phyloP scores from a whole-genome alignment of 129 eudicot species.

The Solidago caesia region DNA sequence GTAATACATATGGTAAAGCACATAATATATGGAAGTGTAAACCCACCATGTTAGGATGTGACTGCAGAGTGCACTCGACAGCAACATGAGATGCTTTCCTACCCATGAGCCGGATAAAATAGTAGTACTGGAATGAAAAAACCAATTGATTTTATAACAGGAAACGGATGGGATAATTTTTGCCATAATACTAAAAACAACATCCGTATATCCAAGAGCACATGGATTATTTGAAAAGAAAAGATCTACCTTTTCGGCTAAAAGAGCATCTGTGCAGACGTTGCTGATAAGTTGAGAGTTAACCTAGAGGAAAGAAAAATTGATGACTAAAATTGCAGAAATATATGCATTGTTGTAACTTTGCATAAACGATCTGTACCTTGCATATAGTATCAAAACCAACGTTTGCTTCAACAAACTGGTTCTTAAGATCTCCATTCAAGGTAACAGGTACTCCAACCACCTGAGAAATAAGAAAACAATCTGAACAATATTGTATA shows the following conservation, averaged over 20 bases:
- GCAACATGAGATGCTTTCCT: conserved; percentile 99
- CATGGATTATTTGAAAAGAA: neutral
- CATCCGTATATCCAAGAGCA: neutral
- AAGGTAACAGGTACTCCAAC: conserved; percentile 98
- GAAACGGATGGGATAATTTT: neutral
- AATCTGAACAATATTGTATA: neutral
- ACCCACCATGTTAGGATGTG: conserved; percentile 90
- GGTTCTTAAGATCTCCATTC: conserved; percentile 97
- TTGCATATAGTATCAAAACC: conserved; percentile 99
- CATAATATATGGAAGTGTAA: conserved; percentile 7
- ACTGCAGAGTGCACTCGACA: conserved; percentile 95
- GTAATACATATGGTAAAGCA: neutral
- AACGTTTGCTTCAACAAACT: conserved; percentile 94
- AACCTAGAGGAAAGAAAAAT: conserved; percentile 36
- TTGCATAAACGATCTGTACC: conserved; percentile 35
- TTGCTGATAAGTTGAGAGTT: conserved; percentile 97
- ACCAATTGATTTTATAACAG: neutral
- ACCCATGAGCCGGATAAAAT: conserved; percentile 98
- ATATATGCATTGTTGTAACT: no score
- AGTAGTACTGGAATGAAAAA: conserved; percentile 65
- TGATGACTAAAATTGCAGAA: neutral
- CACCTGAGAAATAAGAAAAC: conserved; percentile 49
- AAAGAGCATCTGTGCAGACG: conserved; percentile 98
- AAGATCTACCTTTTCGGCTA: conserved; percentile 86
- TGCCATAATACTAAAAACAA: neutral